Evolutionary conservation across 164 flowering plant species (phyloP).

Genomic region (Aristolochia contorta): DNA sequence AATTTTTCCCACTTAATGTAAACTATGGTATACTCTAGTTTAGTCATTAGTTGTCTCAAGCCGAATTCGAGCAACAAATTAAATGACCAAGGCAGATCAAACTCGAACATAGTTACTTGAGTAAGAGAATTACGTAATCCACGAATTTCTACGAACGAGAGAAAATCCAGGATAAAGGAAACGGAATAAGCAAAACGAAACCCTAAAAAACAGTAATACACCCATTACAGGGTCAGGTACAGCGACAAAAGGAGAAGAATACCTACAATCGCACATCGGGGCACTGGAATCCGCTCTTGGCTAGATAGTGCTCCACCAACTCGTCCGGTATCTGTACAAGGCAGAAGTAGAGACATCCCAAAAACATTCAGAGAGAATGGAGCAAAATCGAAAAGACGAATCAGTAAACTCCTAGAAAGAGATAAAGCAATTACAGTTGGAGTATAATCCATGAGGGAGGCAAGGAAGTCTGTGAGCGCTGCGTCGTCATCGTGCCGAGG

Average conservation of each 20-base stretch:
- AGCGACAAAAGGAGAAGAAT: constrained; percentile 9
- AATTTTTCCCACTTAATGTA: too few relatives aligned
- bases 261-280: constrained; percentile 93
- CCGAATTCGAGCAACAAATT: too few relatives aligned
- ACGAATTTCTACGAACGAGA: too few relatives aligned
- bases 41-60: too few relatives aligned
- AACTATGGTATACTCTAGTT: too few relatives aligned
- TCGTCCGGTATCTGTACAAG: constrained; percentile 77
- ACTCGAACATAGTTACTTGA: too few relatives aligned
- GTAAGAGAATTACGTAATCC: too few relatives aligned
- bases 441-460: constrained; percentile 84
- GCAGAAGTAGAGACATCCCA: neutral
- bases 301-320: constrained; percentile 84
- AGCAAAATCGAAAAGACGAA: neutral
- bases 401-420: neutral
- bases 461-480: constrained; percentile 69
- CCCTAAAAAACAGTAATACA: too few relatives aligned
- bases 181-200: too few relatives aligned
- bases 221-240: neutral
- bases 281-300: constrained; percentile 85
- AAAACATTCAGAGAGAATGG: neutral
- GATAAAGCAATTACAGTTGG: constrained; percentile 49
- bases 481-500: constrained; percentile 72
- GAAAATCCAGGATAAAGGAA: too few relatives aligned
- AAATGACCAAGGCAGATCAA: too few relatives aligned